Base-by-base conservation (phyloP, 305 asterid species). In the Solanum hybrid region DNA sequence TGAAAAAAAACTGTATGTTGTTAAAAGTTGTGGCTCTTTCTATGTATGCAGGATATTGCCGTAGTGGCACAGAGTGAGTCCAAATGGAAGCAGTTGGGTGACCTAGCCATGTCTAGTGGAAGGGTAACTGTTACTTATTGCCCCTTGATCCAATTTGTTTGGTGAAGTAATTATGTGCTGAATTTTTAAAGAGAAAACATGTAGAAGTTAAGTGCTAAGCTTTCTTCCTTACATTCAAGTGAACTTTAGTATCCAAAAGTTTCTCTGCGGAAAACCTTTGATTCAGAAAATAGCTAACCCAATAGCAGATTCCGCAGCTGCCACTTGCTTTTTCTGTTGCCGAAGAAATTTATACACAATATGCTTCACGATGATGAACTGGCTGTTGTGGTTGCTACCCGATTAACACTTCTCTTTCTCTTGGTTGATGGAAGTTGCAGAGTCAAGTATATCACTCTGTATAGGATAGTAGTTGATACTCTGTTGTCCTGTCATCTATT, bases 21-120 rank as follows among this genome's bases (percentile, higher is more conserved):
- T 84, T 29, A 64, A 91, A 79, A 76, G 4, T 88, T 80, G 56
- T 71, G 56, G 56, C 89, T 81, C 86, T 76, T 87, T 91, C 29
- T 89, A 56, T 90, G 46, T 85, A 69, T 86, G 82, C 92, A 98
- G 99, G 99, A 96, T 92, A 97, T 98, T 86, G 99, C 99, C 5
- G 27, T 91, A 75, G 94, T 91, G 35, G 99, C 97, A 78, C 96
- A 94, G 88, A 98, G 98, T 51, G 99, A 97, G 91, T 92, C 96
- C 82, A 98, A 98, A 91, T 98, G 99, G 99, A 98, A 95, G 94
- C 99, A 98, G 90, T 91, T 98, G 96, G 99, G 99, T 78, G 99
- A 96, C 94, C 95, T 98, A 91, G 99, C 99, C 77, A 94, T 98
- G 98, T 98, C 99, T 89, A 90, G 94, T 79, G 99, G 99, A 93